Evolutionary conservation across 2,329 filamentous ascomycete genomes (phyloP).

Genomic region (Bretziella fagacearum): DNA sequence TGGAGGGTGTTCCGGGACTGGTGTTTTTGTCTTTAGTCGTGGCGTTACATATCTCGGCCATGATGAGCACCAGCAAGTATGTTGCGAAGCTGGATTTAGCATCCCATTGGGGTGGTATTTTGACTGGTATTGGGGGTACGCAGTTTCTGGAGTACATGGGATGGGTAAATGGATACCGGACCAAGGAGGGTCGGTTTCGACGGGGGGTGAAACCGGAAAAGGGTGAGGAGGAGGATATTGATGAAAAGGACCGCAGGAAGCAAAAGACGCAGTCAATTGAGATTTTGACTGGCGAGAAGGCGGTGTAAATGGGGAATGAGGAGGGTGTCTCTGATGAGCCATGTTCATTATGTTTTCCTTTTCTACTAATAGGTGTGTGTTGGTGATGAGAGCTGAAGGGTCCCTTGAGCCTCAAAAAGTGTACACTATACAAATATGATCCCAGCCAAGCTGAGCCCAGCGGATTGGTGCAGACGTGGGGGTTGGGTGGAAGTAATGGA

Average conservation of each 20-base stretch:
- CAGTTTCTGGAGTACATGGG: constrained; percentile 20
- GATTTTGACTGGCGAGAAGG: constrained; percentile 14
- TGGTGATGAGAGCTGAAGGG: neutral
- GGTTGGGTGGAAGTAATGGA: neutral
- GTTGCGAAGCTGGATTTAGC: constrained; percentile 36
- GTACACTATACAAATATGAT: neutral
- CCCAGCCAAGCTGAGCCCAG: neutral
- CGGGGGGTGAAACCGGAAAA: constrained; percentile 2
- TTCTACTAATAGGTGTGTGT: neutral
- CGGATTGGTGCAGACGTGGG: neutral
- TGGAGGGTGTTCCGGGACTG: constrained; percentile 35
- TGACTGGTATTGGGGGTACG: constrained; percentile 28
- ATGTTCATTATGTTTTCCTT: neutral
- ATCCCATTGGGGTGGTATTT: constrained; percentile 36
- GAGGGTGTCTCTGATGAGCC: too few species aligned
- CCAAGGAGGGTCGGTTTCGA: constrained; percentile 12
- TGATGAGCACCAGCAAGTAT: constrained; percentile 27
- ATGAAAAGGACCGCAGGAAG: neutral
- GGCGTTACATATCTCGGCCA: constrained; percentile 32
- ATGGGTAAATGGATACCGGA: constrained; percentile 8
- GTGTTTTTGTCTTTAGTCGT: constrained; percentile 35
- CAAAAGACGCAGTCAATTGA: constrained; percentile 11
- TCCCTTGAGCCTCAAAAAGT: too few species aligned
- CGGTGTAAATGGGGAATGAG: constrained; percentile 6
- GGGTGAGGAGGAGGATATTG: neutral